These are phyloP conservation scores for Fulvia fulva DNA, from an alignment of 2,329 filamentous ascomycete genomes.

Conservation along the genomic window DNA sequence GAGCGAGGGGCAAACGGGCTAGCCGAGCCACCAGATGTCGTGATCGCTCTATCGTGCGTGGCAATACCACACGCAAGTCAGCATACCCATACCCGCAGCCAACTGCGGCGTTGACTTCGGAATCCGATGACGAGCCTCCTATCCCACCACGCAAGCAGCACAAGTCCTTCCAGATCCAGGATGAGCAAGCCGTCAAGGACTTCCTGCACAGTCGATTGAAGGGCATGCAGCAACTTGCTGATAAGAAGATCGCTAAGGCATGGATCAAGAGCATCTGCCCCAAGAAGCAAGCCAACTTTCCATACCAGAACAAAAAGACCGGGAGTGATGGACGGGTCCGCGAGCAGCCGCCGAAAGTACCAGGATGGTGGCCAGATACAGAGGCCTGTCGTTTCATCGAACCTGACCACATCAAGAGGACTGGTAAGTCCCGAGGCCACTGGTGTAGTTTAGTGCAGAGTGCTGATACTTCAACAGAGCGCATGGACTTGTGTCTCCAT, in stretches of 20 bases:
- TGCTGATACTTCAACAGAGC: conserved; percentile 24
- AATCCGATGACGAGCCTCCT: background rate
- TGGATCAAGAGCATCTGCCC: conserved; percentile 74
- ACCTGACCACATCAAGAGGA: conserved; percentile 68
- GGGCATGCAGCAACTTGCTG: conserved; percentile 64
- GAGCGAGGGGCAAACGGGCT: background rate
- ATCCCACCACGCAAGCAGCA: conserved; percentile 1
- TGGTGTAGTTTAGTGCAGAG: background rate
- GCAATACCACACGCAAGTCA: conserved; percentile 2
- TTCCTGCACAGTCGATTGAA: conserved; percentile 17
- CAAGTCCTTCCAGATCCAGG: conserved; percentile 16
- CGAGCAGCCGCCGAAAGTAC: conserved; percentile 18
- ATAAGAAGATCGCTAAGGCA: conserved; percentile 69
- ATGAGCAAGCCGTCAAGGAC: conserved; percentile 7
- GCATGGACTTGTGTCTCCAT: conserved; percentile 29
- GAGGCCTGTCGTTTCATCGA: conserved; percentile 61
- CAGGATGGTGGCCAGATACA: conserved; percentile 35
- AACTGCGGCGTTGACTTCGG: background rate
- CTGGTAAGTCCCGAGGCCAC: conserved; percentile 45
- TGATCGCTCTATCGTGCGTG: conserved; percentile 11
- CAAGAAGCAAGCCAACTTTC: conserved; percentile 71
- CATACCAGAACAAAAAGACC: conserved; percentile 63
- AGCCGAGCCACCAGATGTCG: conserved; percentile 7
- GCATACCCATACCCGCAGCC: conserved; percentile 4
- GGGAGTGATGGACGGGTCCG: conserved; percentile 50